Conservation (phyloP, 169 alveolate species). For the Eimeria sp. region DNA sequence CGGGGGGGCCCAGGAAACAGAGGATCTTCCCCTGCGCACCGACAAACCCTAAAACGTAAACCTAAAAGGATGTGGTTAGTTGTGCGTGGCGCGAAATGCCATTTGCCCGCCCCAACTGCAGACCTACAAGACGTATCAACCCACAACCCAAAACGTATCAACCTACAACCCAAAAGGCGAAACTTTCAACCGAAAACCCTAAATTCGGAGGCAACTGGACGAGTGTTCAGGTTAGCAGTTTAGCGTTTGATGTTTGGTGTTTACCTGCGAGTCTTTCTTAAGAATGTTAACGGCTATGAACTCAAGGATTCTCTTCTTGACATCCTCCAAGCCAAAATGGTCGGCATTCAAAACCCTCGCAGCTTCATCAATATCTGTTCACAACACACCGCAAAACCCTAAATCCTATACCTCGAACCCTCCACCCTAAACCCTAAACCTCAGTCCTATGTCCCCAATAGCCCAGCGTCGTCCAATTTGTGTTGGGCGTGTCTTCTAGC, state of each 20-base stretch:
- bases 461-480: neutral
- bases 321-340: conserved; percentile 96
- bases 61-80: no score
- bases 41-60: neutral
- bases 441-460: no score
- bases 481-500: neutral
- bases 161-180: neutral
- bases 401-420: neutral
- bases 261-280: conserved; percentile 81
- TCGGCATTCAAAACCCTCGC: conserved; percentile 90
- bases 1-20: conserved; percentile 98
- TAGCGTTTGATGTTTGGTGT: neutral
- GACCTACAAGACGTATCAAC: no score
- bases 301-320: conserved; percentile 96
- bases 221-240: neutral
- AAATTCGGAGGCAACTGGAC: neutral
- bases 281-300: conserved; percentile 95
- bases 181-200: neutral
- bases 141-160: no score
- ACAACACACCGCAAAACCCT: neutral
- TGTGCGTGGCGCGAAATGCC: no score
- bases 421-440: neutral
- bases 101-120: no score
- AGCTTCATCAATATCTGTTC: conserved; percentile 72
- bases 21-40: conserved; percentile 93